These are phyloP conservation scores for Avena sativa DNA, from an alignment of 176 grass and related monocot genomes.

Conservation along the genomic window DNA sequence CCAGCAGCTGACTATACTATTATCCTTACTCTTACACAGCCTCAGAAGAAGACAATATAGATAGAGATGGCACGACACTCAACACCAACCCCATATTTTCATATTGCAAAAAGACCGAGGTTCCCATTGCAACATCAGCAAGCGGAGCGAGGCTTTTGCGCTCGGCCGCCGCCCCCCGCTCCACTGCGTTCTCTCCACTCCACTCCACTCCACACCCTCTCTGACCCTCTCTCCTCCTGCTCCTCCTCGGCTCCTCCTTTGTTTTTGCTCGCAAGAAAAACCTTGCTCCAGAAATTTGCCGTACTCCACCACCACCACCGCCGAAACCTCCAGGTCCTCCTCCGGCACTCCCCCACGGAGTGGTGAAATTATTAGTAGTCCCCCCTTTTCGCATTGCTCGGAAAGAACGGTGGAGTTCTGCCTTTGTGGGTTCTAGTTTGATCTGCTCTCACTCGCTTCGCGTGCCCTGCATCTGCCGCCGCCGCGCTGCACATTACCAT, in stretches of 20 bases:
- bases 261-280: constrained; percentile 42
- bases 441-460: constrained; percentile 3
- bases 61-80: constrained; percentile 22
- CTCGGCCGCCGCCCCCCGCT: constrained; percentile 9
- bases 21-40: neutral
- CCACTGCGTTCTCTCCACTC: neutral
- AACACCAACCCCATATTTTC: neutral
- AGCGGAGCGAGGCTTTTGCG: constrained; percentile 13
- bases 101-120: neutral
- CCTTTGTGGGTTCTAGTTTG: neutral
- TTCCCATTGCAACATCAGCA: neutral
- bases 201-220: constrained; percentile 15
- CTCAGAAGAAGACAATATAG: constrained; percentile 22
- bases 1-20: too few relatives aligned
- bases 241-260: neutral
- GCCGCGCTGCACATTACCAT: neutral
- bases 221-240: too few relatives aligned
- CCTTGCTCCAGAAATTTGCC: constrained; percentile 9
- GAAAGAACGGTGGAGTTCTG: neutral
- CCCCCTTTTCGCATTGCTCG: constrained; percentile 36
- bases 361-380: constrained; percentile 23
- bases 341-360: constrained; percentile 11
- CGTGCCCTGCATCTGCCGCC: neutral
- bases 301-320: constrained; percentile 8
- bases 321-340: constrained; percentile 28